Evolutionary conservation across 2,329 filamentous ascomycete species (phyloP).

Genomic region (Cladosporium colombiae): DNA sequence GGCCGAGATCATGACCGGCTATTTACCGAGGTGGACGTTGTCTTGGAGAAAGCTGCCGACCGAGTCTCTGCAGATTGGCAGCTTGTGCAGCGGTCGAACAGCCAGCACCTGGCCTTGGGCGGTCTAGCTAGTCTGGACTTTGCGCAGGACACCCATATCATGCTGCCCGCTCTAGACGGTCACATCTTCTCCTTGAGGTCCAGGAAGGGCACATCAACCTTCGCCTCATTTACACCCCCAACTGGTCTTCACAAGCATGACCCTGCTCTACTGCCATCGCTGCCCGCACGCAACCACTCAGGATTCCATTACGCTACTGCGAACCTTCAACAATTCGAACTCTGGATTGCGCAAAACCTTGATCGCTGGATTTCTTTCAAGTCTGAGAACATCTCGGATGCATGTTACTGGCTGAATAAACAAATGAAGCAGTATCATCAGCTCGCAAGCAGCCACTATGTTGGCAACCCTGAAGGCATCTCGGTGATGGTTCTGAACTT

Average conservation of each 20-base stretch:
- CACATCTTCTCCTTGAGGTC: slow-evolving; percentile 20
- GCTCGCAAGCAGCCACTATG: slow-evolving; percentile 40
- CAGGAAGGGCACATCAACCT: too few species aligned
- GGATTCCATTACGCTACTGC: slow-evolving; percentile 13
- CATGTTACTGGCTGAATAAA: neutral
- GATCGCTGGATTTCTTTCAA: slow-evolving; percentile 21
- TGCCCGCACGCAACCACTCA: neutral
- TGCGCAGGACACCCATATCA: neutral
- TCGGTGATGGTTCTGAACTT: slow-evolving; percentile 56
- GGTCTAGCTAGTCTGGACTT: too few species aligned
- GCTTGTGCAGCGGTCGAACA: too few species aligned
- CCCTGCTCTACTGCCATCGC: too few species aligned
- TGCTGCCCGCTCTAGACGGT: slow-evolving; percentile 25
- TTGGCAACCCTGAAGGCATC: slow-evolving; percentile 50
- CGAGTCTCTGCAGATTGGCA: neutral
- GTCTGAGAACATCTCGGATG: too few species aligned
- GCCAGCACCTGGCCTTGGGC: too few species aligned
- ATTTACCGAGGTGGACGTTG: slow-evolving; percentile 41
- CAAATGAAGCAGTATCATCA: slow-evolving; percentile 27
- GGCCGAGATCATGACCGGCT: slow-evolving; percentile 56
- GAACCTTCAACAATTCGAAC: slow-evolving; percentile 27
- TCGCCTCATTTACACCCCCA: too few species aligned
- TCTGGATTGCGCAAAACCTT: slow-evolving; percentile 25
- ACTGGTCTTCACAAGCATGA: too few species aligned
- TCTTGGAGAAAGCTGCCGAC: slow-evolving; percentile 1